A percentile compares a stretch with the other conserved stretches of the same genome.
phyloP scores from a whole-genome alignment of 2,329 filamentous ascomycete species.

The Trichophyton benhamiae region DNA sequence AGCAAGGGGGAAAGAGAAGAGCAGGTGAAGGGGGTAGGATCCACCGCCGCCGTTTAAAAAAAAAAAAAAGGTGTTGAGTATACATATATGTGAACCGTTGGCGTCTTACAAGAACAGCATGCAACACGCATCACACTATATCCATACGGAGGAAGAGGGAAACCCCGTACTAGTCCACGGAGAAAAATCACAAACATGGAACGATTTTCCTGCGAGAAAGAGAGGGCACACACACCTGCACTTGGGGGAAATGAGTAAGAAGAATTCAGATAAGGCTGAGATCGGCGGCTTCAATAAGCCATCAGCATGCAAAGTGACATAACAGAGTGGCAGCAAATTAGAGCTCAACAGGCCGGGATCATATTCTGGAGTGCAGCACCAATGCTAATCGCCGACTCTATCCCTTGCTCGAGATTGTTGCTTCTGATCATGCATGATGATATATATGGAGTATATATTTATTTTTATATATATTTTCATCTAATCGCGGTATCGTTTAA shows the following conservation, averaged over 20 bases:
- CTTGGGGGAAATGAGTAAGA: neutral
- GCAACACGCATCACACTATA: neutral
- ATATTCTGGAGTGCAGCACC: neutral
- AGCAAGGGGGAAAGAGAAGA: neutral
- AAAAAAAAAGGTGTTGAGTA: neutral
- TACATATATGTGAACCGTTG: neutral
- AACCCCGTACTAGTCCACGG: neutral
- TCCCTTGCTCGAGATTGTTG: neutral
- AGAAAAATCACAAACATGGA: neutral
- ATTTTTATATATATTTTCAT: neutral
- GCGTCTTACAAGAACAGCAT: neutral
- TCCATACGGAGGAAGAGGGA: too few relatives aligned
- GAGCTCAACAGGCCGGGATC: neutral
- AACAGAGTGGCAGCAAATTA: neutral
- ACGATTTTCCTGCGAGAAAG: neutral
- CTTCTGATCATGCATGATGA: neutral
- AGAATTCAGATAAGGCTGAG: conserved; percentile 2
- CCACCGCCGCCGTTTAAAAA: neutral
- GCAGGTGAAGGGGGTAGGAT: neutral
- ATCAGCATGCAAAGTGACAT: neutral
- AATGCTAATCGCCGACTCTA: neutral
- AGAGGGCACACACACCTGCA: neutral
- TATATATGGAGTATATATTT: neutral
- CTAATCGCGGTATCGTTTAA: neutral
- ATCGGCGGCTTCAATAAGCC: neutral